Evolutionary conservation across 108 stramenopile genomes (phyloP).

Genomic region (Fragilaria crotonensis): DNA sequence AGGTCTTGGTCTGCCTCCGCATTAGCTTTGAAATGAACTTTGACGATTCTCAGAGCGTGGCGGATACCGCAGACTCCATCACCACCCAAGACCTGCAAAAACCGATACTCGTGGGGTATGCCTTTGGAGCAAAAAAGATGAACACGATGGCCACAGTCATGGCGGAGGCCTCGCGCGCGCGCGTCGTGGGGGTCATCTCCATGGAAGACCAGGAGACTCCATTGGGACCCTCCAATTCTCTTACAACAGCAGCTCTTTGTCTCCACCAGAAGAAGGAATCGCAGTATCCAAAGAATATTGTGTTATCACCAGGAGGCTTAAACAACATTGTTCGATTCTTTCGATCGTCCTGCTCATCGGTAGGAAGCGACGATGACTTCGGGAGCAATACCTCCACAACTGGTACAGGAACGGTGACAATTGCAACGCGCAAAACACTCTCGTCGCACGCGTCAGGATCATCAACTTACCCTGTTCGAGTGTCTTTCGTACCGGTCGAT

Average conservation of each 20-base stretch:
- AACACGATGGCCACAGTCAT: constrained; percentile 81
- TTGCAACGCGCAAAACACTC: constrained; percentile 5
- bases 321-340: constrained; percentile 40
- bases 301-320: neutral
- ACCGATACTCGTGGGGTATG: constrained; percentile 78
- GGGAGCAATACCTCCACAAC: constrained; percentile 2
- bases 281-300: neutral
- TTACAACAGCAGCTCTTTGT: neutral
- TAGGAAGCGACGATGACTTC: constrained; percentile 2
- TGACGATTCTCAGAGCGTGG: neutral
- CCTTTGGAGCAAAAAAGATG: constrained; percentile 87
- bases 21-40: constrained; percentile 4
- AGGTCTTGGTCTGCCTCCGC: no score
- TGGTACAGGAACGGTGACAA: neutral
- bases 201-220: neutral
- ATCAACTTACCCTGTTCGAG: constrained; percentile 42
- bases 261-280: constrained; percentile 1
- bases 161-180: constrained; percentile 69
- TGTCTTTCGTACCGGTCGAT: constrained; percentile 79
- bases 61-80: neutral
- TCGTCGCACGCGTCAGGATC: neutral
- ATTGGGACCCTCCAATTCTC: neutral
- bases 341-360: constrained; percentile 40
- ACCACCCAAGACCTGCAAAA: neutral
- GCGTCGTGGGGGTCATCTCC: neutral